Percentiles rank a stretch among this genome's conserved stretches.
These are phyloP conservation scores for Fusarium camptoceras DNA, from an alignment of 2,329 filamentous ascomycete species.

Conservation along the genomic window DNA sequence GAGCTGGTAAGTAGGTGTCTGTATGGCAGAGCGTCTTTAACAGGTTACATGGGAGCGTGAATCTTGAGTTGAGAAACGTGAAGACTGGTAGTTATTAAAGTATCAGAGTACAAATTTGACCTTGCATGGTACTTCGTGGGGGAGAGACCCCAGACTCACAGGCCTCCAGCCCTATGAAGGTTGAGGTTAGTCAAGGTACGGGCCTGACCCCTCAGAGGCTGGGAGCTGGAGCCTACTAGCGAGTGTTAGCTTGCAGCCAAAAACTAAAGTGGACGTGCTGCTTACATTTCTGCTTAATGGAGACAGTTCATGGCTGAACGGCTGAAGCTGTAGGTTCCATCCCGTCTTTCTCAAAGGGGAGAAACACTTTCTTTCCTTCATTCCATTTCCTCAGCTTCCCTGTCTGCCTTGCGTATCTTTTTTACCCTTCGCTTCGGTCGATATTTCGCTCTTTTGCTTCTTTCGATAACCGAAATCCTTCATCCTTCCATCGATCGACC, in stretches of 20 bases:
- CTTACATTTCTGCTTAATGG: conserved; percentile 1
- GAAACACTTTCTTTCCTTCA: conserved; percentile 12
- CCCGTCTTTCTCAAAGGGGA: conserved; percentile 14
- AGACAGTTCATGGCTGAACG: conserved; percentile 29
- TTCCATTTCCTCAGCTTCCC: conserved; percentile 12
- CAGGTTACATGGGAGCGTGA: background rate
- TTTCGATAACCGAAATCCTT: conserved; percentile 16
- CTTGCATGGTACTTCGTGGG: conserved; percentile 1
- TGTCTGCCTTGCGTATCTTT: conserved; percentile 1
- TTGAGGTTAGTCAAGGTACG: background rate
- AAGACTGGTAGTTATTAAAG: conserved; percentile 7
- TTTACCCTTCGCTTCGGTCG: conserved; percentile 11
- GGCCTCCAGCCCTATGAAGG: conserved; percentile 26
- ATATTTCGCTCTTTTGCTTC: conserved; percentile 16
- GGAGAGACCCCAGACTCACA: conserved; percentile 13
- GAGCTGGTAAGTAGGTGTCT: background rate
- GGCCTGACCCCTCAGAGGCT: conserved; percentile 9
- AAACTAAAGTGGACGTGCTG: background rate
- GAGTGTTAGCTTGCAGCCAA: conserved; percentile 6
- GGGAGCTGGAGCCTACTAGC: conserved; percentile 21
- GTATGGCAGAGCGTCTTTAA: background rate
- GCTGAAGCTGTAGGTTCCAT: conserved; percentile 23
- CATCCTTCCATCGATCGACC: conserved; percentile 8
- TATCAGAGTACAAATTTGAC: background rate
- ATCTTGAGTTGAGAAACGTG: conserved; percentile 1